Conservation (phyloP, 1,284 basidiomycete species). For the Meripilus lineatus region DNA sequence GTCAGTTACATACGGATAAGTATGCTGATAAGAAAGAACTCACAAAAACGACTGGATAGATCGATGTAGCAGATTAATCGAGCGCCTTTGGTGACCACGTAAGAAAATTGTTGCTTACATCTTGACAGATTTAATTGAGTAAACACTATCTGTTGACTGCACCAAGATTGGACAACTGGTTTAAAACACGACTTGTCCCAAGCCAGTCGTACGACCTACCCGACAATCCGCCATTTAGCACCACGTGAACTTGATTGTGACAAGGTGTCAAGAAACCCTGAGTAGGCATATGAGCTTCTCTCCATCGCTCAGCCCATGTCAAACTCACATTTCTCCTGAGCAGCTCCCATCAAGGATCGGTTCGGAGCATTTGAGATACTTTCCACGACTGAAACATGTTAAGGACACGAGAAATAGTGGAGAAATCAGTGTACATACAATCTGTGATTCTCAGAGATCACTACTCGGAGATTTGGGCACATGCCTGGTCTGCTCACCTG, state of each 20-base stretch:
- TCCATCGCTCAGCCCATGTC: background rate
- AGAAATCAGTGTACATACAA: background rate
- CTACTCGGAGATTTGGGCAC: background rate
- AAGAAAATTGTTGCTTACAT: slow-evolving; percentile 28
- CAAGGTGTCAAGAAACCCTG: slow-evolving; percentile 52
- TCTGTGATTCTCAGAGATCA: background rate
- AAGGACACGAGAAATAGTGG: no score
- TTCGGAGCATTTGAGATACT: slow-evolving; percentile 38
- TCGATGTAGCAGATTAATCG: slow-evolving; percentile 15
- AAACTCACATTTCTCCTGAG: slow-evolving; percentile 49
- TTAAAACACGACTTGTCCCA: background rate
- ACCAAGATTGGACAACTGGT: background rate
- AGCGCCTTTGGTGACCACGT: slow-evolving; percentile 2
- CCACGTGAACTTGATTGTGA: slow-evolving; percentile 43
- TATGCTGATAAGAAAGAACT: background rate
- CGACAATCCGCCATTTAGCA: slow-evolving; percentile 56
- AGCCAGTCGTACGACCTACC: slow-evolving; percentile 25
- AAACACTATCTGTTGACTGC: slow-evolving; percentile 54
- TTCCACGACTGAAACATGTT: slow-evolving; percentile 44
- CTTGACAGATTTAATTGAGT: slow-evolving; percentile 40
- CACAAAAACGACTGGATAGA: slow-evolving; percentile 11
- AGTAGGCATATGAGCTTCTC: background rate
- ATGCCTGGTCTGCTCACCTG: slow-evolving; percentile 30
- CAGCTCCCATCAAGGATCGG: slow-evolving; percentile 54
- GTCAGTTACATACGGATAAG: background rate